A percentile compares a stretch with the other conserved stretches of the same genome.
Conservation (phyloP, 495 filamentous ascomycete species). For the Neurospora africana region DNA sequence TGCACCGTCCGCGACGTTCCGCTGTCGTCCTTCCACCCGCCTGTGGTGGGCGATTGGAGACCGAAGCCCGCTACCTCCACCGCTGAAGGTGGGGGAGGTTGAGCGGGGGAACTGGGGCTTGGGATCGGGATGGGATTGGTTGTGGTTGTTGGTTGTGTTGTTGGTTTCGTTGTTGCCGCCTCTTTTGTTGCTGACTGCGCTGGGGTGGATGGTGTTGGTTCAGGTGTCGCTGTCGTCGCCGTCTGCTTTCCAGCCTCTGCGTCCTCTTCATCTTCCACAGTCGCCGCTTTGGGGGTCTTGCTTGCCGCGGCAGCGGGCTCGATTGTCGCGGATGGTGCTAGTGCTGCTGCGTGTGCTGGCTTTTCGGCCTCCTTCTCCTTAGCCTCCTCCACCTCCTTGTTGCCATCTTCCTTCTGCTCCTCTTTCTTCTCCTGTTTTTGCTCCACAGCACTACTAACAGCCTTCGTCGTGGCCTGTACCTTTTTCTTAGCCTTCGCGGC, state of each 20-base stretch:
- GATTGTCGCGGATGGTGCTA: background rate
- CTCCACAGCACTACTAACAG: conserved; percentile 20
- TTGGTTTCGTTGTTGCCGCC: background rate
- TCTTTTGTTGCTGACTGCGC: background rate
- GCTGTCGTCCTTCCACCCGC: conserved; percentile 19
- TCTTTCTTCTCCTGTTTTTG: conserved; percentile 15
- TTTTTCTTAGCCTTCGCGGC: conserved; percentile 51
- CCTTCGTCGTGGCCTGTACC: conserved; percentile 31
- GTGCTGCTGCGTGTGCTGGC: background rate
- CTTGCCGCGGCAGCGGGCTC: background rate
- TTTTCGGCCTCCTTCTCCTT: background rate
- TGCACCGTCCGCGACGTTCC: conserved; percentile 23
- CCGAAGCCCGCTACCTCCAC: conserved; percentile 1
- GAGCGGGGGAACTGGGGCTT: background rate
- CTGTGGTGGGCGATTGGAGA: conserved; percentile 29
- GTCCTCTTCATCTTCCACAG: background rate
- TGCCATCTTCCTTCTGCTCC: conserved; percentile 1
- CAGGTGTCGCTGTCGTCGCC: background rate
- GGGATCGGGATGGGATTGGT: background rate
- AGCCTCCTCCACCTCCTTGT: background rate
- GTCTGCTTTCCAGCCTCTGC: background rate
- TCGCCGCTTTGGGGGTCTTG: background rate
- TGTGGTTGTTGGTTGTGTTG: background rate
- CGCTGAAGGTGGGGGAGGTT: background rate
- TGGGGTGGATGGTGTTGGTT: background rate